Base-by-base conservation (phyloP, 2,329 filamentous ascomycete species). In the Ophiostoma montium region DNA sequence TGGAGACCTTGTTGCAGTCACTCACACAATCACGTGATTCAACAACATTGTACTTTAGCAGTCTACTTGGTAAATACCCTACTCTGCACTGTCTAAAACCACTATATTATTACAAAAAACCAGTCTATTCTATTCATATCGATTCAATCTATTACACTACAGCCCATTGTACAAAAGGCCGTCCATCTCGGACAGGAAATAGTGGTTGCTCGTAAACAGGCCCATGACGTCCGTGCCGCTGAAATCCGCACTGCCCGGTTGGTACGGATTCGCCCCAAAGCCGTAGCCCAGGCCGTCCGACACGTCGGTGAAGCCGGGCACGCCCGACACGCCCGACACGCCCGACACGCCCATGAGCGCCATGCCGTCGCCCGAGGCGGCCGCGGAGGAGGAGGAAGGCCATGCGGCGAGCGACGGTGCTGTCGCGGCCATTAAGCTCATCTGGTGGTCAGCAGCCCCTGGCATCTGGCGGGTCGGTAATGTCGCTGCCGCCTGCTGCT, bases 141-240 rank as follows among this genome's bases (percentile, higher is more conserved):
- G 11, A 21, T 11, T 16, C 35, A 16, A 38, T 21, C 16, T 38
- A 15, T 27, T 41, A n/a, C n/a, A n/a, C 11, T 41, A 47, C 8
- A 47, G 3, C 16, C 46, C 43, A 3, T 47, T 45, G 12, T 47
- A 52, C 11, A 55, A 18, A 3, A 53, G 33, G 1, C 46, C 39
- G 18, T 54, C 52, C 50, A 54, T 51, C 30, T 53, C 53, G 7
- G 53, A 50, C 27, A 52, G 6, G 8, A 53, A 36, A n/a, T 50
- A 55, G 39, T 41, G 33, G 31, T 43, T 43, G 44, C 44, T 47
- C 5, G 39, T 52, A 35, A 55, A 55, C 1, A 55, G 44, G 3
- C 50, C 47, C 53, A 55, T 52, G 31, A 55, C 50, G n/a, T 55
- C 52, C 2, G 53, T 55, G n/a, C 53, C 53, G 16, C 18, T 18